Conservation (phyloP, 1,284 basidiomycete genomes). For the Rhodotorula glutinis region DNA sequence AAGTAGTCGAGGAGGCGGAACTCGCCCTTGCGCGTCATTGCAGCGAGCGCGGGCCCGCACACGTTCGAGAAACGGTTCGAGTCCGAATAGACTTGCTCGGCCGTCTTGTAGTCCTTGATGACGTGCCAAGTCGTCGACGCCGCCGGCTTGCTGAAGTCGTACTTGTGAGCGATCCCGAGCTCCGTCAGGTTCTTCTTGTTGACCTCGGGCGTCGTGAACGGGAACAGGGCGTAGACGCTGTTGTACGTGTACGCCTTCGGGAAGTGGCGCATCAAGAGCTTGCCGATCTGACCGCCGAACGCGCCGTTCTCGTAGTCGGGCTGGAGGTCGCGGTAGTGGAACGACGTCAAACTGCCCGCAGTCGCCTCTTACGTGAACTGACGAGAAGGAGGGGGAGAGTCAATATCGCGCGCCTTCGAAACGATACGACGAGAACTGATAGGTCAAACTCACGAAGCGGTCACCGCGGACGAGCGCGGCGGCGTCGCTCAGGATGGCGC, state of each 20-base stretch:
- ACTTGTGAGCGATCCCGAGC: conserved; percentile 28
- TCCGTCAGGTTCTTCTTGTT: conserved; percentile 56
- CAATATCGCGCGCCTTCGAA: background rate
- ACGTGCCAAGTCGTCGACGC: conserved; percentile 5
- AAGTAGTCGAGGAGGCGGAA: conserved; percentile 18
- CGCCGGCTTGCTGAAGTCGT: conserved; percentile 26
- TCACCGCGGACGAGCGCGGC: conserved; percentile 69
- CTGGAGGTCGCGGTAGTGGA: conserved; percentile 28
- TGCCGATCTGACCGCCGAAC: conserved; percentile 51
- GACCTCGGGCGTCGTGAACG: conserved; percentile 63
- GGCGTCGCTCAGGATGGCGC: conserved; percentile 84
- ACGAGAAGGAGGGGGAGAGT: too few relatives aligned
- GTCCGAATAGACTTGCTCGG: conserved; percentile 19
- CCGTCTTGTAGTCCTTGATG: conserved; percentile 4
- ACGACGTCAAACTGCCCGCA: conserved; percentile 64
- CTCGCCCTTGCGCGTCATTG: conserved; percentile 9
- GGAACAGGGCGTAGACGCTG: conserved; percentile 78
- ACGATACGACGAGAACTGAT: too few relatives aligned
- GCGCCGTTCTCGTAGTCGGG: conserved; percentile 34
- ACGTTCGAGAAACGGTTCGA: conserved; percentile 9
- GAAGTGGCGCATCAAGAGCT: conserved; percentile 66
- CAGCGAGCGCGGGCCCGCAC: conserved; percentile 25
- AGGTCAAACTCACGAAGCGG: conserved; percentile 29
- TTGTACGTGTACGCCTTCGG: conserved; percentile 66
- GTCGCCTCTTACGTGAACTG: conserved; percentile 74